A percentile compares a stretch with the other conserved stretches of the same genome.
phyloP scores from a whole-genome alignment of 2,329 filamentous ascomycete species.

The Zymoseptoria brevis region DNA sequence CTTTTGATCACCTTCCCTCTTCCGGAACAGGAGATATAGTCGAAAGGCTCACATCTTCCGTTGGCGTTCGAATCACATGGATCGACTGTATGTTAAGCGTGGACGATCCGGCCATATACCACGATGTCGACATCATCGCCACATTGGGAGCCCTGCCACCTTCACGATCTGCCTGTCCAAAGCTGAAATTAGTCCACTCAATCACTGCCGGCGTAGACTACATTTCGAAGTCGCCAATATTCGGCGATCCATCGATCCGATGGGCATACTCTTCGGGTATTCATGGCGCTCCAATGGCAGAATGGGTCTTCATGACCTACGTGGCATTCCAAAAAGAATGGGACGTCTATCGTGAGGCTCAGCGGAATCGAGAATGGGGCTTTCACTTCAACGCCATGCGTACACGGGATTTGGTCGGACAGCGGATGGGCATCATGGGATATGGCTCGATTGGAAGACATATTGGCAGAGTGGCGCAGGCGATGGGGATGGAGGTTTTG shows the following conservation, averaged over 20 bases:
- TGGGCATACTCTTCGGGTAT: conserved; percentile 1
- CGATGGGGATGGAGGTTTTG: conserved; percentile 57
- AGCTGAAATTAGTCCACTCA: neutral
- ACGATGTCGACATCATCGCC: neutral
- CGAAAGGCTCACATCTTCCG: neutral
- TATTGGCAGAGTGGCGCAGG: conserved; percentile 25
- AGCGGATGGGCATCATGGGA: conserved; percentile 50
- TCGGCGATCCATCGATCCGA: neutral
- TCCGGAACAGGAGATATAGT: neutral
- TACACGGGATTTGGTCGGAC: conserved; percentile 46
- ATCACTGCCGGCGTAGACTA: neutral
- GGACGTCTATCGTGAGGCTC: neutral
- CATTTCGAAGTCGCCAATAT: neutral
- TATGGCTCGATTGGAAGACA: conserved; percentile 54
- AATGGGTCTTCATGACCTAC: neutral
- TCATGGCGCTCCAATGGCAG: neutral
- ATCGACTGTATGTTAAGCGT: neutral
- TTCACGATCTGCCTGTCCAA: neutral
- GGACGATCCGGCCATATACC: neutral
- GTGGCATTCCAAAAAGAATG: neutral
- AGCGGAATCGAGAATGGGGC: neutral
- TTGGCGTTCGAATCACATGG: neutral
- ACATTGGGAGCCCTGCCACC: neutral
- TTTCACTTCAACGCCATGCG: neutral
- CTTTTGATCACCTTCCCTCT: neutral